phyloP scores from a whole-genome alignment of 2,329 filamentous ascomycete species.

The Thyridium curvatum region DNA sequence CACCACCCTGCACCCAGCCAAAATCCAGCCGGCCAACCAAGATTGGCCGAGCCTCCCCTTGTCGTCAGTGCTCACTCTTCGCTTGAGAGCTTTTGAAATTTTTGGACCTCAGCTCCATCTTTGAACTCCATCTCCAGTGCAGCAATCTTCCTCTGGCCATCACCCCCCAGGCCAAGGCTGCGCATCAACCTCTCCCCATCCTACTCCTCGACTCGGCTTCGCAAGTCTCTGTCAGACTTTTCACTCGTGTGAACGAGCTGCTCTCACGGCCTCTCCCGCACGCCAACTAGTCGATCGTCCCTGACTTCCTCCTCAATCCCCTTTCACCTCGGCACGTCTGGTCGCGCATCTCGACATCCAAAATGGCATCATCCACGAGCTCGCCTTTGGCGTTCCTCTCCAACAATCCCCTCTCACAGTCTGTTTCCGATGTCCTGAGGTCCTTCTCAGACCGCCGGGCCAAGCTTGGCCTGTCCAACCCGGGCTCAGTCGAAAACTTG shows the following conservation, averaged over 20 bases:
- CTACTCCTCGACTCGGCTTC: too few relatives aligned
- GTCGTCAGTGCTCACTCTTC: conserved; percentile 8
- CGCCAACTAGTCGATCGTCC: neutral
- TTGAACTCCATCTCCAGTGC: conserved; percentile 1
- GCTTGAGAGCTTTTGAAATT: conserved; percentile 8
- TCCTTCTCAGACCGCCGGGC: conserved; percentile 81
- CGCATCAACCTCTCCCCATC: too few relatives aligned
- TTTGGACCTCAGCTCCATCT: conserved; percentile 7
- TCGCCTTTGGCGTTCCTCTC: conserved; percentile 60
- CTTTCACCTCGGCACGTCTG: conserved; percentile 16
- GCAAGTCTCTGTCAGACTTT: too few relatives aligned
- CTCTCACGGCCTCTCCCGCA: too few relatives aligned
- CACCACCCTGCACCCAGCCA: too few relatives aligned
- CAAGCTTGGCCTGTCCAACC: conserved; percentile 83
- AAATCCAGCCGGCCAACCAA: too few relatives aligned
- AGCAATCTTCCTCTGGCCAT: neutral
- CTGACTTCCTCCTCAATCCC: conserved; percentile 8
- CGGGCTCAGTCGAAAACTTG: conserved; percentile 80
- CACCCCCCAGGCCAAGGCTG: too few relatives aligned
- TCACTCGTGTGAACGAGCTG: too few relatives aligned
- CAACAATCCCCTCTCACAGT: conserved; percentile 65
- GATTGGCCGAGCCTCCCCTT: neutral
- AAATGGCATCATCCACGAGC: conserved; percentile 42
- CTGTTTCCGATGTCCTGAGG: conserved; percentile 70
- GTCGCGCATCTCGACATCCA: conserved; percentile 21